phyloP scores from a whole-genome alignment of 2,329 filamentous ascomycete genomes.

The Colletotrichum sp. region DNA sequence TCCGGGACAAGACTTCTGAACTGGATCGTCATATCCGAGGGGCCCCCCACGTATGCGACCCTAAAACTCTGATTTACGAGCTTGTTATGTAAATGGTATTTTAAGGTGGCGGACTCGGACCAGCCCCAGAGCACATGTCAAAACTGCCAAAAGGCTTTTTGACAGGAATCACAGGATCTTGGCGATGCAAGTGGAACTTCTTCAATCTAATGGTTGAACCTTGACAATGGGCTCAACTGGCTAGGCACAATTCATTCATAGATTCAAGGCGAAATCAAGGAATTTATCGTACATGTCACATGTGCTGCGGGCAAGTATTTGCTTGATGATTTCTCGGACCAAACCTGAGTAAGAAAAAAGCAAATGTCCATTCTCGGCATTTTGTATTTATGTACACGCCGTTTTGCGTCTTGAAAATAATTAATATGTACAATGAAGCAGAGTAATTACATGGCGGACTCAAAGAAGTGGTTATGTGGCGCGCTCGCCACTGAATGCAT shows the following conservation, averaged over 20 bases:
- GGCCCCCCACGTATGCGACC: background rate
- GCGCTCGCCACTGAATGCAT: constrained; percentile 7
- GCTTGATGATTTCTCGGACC: background rate
- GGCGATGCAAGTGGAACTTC: background rate
- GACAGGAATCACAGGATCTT: background rate
- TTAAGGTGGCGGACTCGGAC: background rate
- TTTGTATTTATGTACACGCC: background rate
- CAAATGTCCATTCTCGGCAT: background rate
- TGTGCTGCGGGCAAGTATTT: background rate
- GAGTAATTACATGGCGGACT: background rate
- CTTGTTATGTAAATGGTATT: background rate
- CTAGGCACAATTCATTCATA: background rate
- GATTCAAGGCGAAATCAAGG: background rate
- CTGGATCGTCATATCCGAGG: background rate
- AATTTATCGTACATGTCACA: background rate
- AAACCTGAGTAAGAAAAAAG: background rate
- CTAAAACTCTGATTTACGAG: background rate
- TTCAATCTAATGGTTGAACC: background rate
- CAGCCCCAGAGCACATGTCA: background rate
- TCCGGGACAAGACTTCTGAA: background rate
- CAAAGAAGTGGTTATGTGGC: background rate
- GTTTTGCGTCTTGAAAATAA: background rate
- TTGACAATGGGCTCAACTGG: background rate
- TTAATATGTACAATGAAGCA: background rate
- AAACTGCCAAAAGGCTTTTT: background rate